These are phyloP conservation scores for Austroboletus novae-zelandiae DNA, from an alignment of 1,284 basidiomycete species.

Conservation along the genomic window DNA sequence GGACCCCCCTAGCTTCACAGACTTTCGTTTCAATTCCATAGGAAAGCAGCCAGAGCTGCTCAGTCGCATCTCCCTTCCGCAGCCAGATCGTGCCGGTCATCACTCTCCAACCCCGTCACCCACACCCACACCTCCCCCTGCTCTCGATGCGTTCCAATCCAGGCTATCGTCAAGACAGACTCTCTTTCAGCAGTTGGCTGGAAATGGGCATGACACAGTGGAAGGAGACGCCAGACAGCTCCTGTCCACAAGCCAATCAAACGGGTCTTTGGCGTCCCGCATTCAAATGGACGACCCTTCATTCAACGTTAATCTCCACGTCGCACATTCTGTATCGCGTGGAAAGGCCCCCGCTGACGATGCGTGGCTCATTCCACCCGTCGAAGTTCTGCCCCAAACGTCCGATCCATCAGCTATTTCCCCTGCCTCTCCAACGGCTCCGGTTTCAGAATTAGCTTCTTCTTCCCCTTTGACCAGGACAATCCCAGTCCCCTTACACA, in stretches of 20 bases:
- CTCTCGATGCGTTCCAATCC: conserved; percentile 1
- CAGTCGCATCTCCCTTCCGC: conserved; percentile 40
- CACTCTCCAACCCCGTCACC: conserved; percentile 33
- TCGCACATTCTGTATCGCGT: neutral
- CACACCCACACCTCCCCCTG: conserved; percentile 1
- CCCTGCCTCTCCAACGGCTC: conserved; percentile 6
- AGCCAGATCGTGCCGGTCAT: conserved; percentile 23
- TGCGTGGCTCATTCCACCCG: conserved; percentile 29
- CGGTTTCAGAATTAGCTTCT: neutral
- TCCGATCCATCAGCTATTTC: conserved; percentile 18
- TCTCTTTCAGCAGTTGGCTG: conserved; percentile 23
- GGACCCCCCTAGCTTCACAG: conserved; percentile 27
- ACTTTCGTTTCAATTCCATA: conserved; percentile 45
- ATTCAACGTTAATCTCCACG: conserved; percentile 1
- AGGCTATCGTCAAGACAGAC: conserved; percentile 21
- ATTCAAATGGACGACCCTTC: conserved; percentile 22
- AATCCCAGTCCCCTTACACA: neutral
- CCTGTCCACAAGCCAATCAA: conserved; percentile 8
- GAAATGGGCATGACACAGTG: neutral
- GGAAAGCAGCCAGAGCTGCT: conserved; percentile 46
- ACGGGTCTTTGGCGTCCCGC: conserved; percentile 23
- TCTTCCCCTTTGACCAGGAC: neutral
- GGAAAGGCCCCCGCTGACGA: neutral
- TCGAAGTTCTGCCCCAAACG: conserved; percentile 22
- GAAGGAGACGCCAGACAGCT: neutral